Conservation (phyloP, 306 rosid species). For the Neltuma alba region DNA sequence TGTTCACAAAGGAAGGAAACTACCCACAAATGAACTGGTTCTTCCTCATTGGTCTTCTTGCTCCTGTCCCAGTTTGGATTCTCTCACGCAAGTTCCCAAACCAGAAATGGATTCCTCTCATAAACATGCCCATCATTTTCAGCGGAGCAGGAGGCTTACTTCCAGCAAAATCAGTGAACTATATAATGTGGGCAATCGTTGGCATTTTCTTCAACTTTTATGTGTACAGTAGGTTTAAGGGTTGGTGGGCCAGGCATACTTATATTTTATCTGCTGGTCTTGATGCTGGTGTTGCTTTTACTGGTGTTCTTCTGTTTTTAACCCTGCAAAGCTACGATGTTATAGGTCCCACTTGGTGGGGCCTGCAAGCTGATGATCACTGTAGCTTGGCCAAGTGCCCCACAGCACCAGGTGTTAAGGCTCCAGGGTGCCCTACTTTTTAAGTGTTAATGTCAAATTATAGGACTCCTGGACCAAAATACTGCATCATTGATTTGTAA, state of each 20-base stretch:
- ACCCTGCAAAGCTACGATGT: slow-evolving; percentile 49
- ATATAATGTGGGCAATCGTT: slow-evolving; percentile 53
- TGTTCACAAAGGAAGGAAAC: slow-evolving; percentile 54
- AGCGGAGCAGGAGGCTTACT: slow-evolving; percentile 38
- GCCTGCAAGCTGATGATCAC: slow-evolving; percentile 49
- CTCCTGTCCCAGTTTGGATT: slow-evolving; percentile 64
- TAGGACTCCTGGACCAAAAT: too few relatives aligned
- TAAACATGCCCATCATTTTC: slow-evolving; percentile 61
- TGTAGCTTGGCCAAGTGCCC: slow-evolving; percentile 70
- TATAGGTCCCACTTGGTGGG: slow-evolving; percentile 73
- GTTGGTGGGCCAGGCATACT: slow-evolving; percentile 79
- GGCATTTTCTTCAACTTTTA: slow-evolving; percentile 72
- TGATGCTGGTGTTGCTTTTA: slow-evolving; percentile 74
- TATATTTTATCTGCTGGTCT: slow-evolving; percentile 74
- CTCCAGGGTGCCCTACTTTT: slow-evolving; percentile 54
- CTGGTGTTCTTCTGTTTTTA: slow-evolving; percentile 55
- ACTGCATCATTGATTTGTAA: too few relatives aligned
- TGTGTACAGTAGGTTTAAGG: slow-evolving; percentile 45
- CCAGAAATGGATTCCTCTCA: slow-evolving; percentile 53
- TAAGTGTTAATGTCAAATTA: not conserved
- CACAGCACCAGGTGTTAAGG: slow-evolving; percentile 60
- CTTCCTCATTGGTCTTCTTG: slow-evolving; percentile 59
- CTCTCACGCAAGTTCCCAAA: slow-evolving; percentile 51
- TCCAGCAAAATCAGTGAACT: slow-evolving; percentile 56
- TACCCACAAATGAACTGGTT: slow-evolving; percentile 68